A percentile compares a stretch with the other conserved stretches of the same genome.
These are phyloP conservation scores for Teunomyces cretensis DNA, from an alignment of 805 yeast genomes.

Conservation along the genomic window DNA sequence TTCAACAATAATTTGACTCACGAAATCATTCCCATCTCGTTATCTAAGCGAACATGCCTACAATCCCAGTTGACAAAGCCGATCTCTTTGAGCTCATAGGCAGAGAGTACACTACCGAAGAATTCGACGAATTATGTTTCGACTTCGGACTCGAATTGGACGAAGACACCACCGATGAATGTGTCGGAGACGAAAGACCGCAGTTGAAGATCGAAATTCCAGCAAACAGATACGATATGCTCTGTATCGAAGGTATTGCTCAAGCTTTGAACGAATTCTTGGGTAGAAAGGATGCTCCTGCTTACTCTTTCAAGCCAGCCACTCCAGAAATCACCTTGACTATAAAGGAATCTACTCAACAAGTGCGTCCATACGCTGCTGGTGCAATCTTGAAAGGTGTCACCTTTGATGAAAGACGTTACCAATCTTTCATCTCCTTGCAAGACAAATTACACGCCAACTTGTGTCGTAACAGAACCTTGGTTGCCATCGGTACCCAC, in stretches of 20 bases:
- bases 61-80: constrained; percentile 91
- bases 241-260: constrained; percentile 97
- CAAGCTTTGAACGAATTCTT: constrained; percentile 90
- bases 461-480: constrained; percentile 93
- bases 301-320: constrained; percentile 60
- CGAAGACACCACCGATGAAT: constrained; percentile 89
- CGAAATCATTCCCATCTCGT: not conserved
- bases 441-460: constrained; percentile 96
- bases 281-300: constrained; percentile 66
- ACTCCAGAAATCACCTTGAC: constrained; percentile 64
- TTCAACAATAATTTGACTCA: constrained; percentile 10
- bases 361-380: constrained; percentile 89
- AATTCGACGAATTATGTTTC: constrained; percentile 95
- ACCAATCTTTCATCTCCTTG: constrained; percentile 90
- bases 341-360: constrained; percentile 70
- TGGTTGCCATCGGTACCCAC: constrained; percentile 98
- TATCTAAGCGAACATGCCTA: constrained; percentile 70
- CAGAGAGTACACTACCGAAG: constrained; percentile 65
- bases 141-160: constrained; percentile 97
- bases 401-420: constrained; percentile 76
- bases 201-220: constrained; percentile 95
- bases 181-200: constrained; percentile 82
- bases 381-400: constrained; percentile 90
- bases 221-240: constrained; percentile 97
- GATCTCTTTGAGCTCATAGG: constrained; percentile 83